Conservation (phyloP, 768 basidiomycete species). For the Mycena floridula region DNA sequence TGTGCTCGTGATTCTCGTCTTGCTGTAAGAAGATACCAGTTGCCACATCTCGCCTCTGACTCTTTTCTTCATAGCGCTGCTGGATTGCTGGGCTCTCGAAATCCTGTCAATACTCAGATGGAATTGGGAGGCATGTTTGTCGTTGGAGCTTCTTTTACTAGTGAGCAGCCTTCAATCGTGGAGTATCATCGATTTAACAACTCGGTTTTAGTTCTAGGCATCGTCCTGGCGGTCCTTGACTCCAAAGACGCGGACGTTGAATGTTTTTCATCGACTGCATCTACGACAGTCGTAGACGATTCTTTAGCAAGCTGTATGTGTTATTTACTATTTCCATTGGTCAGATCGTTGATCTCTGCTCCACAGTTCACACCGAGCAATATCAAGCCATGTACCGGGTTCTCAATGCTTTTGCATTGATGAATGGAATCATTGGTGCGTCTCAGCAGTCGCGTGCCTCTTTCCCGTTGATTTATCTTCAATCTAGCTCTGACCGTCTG, state of each 20-base stretch:
- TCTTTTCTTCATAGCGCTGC: slow-evolving; percentile 1
- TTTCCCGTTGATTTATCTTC: no score
- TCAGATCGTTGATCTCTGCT: slow-evolving; percentile 8
- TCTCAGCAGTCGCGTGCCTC: slow-evolving; percentile 9
- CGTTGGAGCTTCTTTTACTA: slow-evolving; percentile 73
- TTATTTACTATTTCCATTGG: slow-evolving; percentile 1
- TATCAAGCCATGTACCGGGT: slow-evolving; percentile 89
- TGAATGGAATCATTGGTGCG: slow-evolving; percentile 70
- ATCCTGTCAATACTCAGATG: slow-evolving; percentile 73
- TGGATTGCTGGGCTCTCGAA: slow-evolving; percentile 61
- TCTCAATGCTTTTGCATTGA: slow-evolving; percentile 71
- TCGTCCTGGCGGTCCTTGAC: slow-evolving; percentile 67
- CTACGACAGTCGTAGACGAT: slow-evolving; percentile 46
- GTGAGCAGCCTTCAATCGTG: slow-evolving; percentile 31
- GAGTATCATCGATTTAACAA: slow-evolving; percentile 8
- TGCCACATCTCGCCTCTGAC: background rate
- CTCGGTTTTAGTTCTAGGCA: slow-evolving; percentile 56
- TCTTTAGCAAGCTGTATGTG: slow-evolving; percentile 60
- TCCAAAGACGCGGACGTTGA: slow-evolving; percentile 78
- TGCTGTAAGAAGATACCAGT: slow-evolving; percentile 51
- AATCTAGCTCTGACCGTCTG: no score
- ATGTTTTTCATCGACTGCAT: slow-evolving; percentile 57
- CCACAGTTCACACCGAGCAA: slow-evolving; percentile 72
- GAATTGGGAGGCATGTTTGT: slow-evolving; percentile 60
- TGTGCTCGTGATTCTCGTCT: slow-evolving; percentile 57